Conservation (phyloP, 805 yeast genomes). For the Sugiyamaella marilandica region DNA sequence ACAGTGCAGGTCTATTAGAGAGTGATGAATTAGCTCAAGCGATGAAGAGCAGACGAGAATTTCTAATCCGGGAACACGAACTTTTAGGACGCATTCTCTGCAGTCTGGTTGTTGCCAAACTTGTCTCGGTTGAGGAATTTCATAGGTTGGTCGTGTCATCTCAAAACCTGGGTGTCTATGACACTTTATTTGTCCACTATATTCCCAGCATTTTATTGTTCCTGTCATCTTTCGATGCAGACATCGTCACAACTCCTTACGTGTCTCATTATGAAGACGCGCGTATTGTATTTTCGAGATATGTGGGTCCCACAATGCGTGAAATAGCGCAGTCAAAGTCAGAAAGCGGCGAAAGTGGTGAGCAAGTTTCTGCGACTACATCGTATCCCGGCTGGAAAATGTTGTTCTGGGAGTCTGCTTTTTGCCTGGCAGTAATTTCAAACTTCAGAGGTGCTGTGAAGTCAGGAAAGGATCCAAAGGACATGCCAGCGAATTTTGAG, state of each 20-base stretch:
- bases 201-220: conserved; percentile 22
- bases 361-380: neutral
- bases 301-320: neutral
- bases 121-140: conserved; percentile 36
- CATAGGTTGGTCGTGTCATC: conserved; percentile 33
- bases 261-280: conserved; percentile 15
- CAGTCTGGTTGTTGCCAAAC: conserved; percentile 43
- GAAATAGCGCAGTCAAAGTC: conserved; percentile 4
- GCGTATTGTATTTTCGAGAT: neutral
- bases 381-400: conserved; percentile 23
- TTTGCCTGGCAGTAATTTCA: conserved; percentile 22
- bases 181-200: conserved; percentile 56
- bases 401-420: conserved; percentile 26
- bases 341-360: neutral
- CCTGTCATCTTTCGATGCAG: conserved; percentile 16
- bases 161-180: conserved; percentile 44
- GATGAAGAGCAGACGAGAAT: conserved; percentile 55
- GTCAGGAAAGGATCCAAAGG: conserved; percentile 6
- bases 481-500: conserved; percentile 18
- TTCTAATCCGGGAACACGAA: conserved; percentile 65
- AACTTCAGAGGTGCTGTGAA: conserved; percentile 19
- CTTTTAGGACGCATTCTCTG: conserved; percentile 59
- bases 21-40: conserved; percentile 44
- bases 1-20: conserved; percentile 45
- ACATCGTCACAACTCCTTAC: conserved; percentile 7